phyloP scores from a whole-genome alignment of 1,284 basidiomycete species.

The Neotropicomus parvogracilis region DNA sequence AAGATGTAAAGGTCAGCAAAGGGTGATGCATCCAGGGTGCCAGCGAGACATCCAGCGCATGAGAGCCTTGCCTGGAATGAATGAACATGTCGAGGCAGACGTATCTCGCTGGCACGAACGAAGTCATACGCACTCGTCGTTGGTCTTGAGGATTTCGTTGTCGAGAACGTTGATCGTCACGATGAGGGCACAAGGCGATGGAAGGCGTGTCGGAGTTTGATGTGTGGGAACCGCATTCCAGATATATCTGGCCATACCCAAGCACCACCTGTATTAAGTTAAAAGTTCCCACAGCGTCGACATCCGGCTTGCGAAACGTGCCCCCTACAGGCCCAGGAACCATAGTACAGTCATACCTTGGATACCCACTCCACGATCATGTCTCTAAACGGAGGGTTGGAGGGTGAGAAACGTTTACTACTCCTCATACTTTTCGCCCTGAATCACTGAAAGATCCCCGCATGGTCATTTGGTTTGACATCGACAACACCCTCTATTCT shows the following conservation, averaged over 20 bases:
- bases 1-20: too few species aligned
- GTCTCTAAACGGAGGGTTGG: constrained; percentile 20
- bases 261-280: too few species aligned
- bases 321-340: too few species aligned
- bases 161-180: constrained; percentile 29
- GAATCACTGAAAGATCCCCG: constrained; percentile 39
- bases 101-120: constrained; percentile 8
- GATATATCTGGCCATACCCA: too few species aligned
- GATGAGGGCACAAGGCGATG: constrained; percentile 11
- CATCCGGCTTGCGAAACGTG: too few species aligned
- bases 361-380: constrained; percentile 29
- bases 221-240: constrained; percentile 26
- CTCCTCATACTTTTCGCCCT: constrained; percentile 2
- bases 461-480: constrained; percentile 74
- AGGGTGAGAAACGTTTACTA: constrained; percentile 20
- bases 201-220: constrained; percentile 29
- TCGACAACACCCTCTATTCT: constrained; percentile 85
- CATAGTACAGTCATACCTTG: too few species aligned
- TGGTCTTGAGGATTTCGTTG: constrained; percentile 40
- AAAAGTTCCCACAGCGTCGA: too few species aligned
- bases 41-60: constrained; percentile 36
- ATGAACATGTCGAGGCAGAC: not conserved
- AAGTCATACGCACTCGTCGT: constrained; percentile 36
- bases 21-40: constrained; percentile 34
- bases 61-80: constrained; percentile 1